These are phyloP conservation scores for Apostasia ramifera DNA, from an alignment of 106 monocot genomes.

Conservation along the genomic window DNA sequence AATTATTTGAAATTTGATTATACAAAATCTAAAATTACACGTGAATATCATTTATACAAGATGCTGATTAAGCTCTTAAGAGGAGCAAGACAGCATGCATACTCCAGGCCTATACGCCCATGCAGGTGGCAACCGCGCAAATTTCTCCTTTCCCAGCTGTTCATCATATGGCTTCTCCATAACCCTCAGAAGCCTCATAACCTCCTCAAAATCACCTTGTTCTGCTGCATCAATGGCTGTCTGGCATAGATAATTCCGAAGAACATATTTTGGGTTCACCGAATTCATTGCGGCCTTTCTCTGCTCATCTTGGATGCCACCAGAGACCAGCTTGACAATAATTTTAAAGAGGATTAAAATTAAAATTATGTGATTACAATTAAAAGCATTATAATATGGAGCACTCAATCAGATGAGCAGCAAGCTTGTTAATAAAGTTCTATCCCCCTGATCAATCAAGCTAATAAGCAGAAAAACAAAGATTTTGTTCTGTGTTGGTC, in stretches of 20 bases:
- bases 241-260: slow-evolving; percentile 93
- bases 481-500: too few species aligned
- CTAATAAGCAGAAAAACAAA: too few species aligned
- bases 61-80: slow-evolving; percentile 20
- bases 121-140: slow-evolving; percentile 82
- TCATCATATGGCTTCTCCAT: slow-evolving; percentile 87
- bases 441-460: too few species aligned
- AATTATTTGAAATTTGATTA: not conserved
- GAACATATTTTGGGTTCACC: slow-evolving; percentile 87
- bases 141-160: slow-evolving; percentile 93
- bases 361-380: too few species aligned
- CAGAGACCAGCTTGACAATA: slow-evolving; percentile 46
- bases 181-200: slow-evolving; percentile 69
- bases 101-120: slow-evolving; percentile 98
- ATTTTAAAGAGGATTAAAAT: too few species aligned
- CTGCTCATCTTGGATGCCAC: slow-evolving; percentile 54
- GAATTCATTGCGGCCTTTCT: slow-evolving; percentile 83
- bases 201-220: slow-evolving; percentile 80
- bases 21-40: not conserved
- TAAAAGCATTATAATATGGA: too few species aligned
- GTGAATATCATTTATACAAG: not conserved
- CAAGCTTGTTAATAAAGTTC: too few species aligned
- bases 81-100: slow-evolving; percentile 97
- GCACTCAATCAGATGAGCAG: too few species aligned
- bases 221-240: slow-evolving; percentile 91